These are phyloP conservation scores for Pichia heedii DNA, from an alignment of 805 yeast genomes.

Conservation along the genomic window DNA sequence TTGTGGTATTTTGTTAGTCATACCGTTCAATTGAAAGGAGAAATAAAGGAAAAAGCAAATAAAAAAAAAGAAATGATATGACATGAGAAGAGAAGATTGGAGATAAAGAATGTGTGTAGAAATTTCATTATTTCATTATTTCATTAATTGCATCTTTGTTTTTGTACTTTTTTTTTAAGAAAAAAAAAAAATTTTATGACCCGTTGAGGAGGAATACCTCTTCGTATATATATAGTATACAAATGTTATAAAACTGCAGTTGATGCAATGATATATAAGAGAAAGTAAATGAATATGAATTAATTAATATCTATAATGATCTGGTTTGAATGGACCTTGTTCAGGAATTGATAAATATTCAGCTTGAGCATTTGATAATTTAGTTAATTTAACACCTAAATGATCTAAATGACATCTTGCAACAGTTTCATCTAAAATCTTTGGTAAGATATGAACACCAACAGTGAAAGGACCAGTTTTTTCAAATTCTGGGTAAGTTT, in stretches of 20 bases:
- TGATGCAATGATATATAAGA: constrained; percentile 18
- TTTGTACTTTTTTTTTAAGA: not conserved
- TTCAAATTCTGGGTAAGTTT: constrained; percentile 78
- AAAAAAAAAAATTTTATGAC: not conserved
- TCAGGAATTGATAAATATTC: constrained; percentile 87
- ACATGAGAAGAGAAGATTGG: no score
- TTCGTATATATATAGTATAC: constrained; percentile 1
- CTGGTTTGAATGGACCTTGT: constrained; percentile 97
- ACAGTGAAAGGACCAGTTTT: constrained; percentile 84
- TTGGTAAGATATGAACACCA: constrained; percentile 95
- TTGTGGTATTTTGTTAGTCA: not conserved
- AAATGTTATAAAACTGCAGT: constrained; percentile 16
- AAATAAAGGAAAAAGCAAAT: no score
- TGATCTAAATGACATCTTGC: constrained; percentile 95
- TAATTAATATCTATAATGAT: constrained; percentile 89
- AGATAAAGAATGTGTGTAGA: no score
- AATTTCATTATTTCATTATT: no score
- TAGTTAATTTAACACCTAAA: constrained; percentile 81
- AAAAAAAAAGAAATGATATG: no score
- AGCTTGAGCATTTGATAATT: constrained; percentile 71
- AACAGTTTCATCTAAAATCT: constrained; percentile 96
- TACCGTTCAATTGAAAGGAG: not conserved
- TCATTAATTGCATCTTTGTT: no score
- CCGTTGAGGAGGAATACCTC: not conserved
- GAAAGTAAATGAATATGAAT: not conserved